Conservation (phyloP, 768 basidiomycete genomes). For the Hygrocybe punicea region DNA sequence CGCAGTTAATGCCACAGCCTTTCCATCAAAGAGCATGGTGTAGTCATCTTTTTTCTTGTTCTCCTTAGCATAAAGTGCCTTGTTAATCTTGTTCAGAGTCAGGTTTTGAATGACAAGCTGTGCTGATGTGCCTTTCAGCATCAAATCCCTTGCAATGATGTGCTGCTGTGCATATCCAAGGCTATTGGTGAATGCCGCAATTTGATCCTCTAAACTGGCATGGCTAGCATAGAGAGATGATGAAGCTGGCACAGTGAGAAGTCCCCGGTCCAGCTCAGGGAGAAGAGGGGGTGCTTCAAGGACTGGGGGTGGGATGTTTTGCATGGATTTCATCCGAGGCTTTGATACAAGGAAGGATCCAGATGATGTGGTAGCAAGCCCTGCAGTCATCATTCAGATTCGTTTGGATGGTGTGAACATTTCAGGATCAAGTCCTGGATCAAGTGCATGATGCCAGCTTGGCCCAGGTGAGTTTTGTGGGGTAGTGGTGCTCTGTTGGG, state of each 20-base stretch:
- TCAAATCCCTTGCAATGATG: neutral
- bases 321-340: neutral
- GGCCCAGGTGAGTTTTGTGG: too few species aligned
- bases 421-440: constrained; percentile 2
- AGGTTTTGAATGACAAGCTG: neutral
- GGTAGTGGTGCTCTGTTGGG: neutral
- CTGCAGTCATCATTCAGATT: constrained; percentile 15
- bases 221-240: neutral
- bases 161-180: neutral
- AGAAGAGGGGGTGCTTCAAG: neutral
- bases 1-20: neutral
- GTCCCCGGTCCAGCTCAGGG: neutral
- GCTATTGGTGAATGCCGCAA: neutral
- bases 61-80: neutral
- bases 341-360: constrained; percentile 26
- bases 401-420: constrained; percentile 19
- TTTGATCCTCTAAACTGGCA: neutral
- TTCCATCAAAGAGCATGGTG: neutral
- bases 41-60: neutral
- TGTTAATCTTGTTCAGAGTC: neutral
- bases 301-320: neutral
- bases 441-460: neutral
- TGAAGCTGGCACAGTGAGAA: neutral
- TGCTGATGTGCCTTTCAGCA: neutral
- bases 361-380: constrained; percentile 18